Evolutionary conservation across 805 yeast species (phyloP), one percentile per base, ranked within the genome.

Genomic region (Saccharomyces kudriavzevii): DNA sequence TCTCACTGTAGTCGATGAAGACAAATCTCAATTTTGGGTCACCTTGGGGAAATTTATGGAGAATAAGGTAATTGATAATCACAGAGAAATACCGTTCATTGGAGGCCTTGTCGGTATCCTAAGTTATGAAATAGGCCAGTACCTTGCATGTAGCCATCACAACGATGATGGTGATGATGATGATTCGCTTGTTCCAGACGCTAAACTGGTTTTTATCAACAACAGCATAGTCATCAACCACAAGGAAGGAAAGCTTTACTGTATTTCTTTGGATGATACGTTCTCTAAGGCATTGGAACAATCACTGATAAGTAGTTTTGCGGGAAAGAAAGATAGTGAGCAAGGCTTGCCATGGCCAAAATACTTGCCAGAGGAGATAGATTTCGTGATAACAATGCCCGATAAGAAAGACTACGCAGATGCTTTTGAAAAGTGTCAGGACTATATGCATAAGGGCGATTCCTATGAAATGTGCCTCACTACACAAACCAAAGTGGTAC

Each of bases 391-490:
- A 5, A 64, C 68, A 9, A 66, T 67, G 54, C 95, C 96, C 0
- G 71, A 77, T 10, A 76, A 78, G 56, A 70, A 71, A 0, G 61
- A 70, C 0, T 94, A 94, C 67, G 64, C 73, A 3, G 56, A 71
- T 2, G 80, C 80, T 43, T 87, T 89, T 61, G 62, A 73, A 0
- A 54, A 73, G 49, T 89, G 96, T 66, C 92, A 88, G 67, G 75
- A 80, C 14, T 81, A 72, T 57, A 74, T 92, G 48, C 80, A 76
- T 51, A 70, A 83, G 5, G 99, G 99, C 10, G 95, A 94, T 64
- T 89, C 97, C 1, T 94, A 94, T 65, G 99, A 94, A 66, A 76
- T 94, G 14, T 94, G 99, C 65, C 75, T 94, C 30, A 92, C 98
- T 0, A 84, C 86, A 1, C 87, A 81, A 55, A 86, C 92, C 53